Base-by-base conservation (phyloP, 306 rosid species). In the Pyrus communis region DNA sequence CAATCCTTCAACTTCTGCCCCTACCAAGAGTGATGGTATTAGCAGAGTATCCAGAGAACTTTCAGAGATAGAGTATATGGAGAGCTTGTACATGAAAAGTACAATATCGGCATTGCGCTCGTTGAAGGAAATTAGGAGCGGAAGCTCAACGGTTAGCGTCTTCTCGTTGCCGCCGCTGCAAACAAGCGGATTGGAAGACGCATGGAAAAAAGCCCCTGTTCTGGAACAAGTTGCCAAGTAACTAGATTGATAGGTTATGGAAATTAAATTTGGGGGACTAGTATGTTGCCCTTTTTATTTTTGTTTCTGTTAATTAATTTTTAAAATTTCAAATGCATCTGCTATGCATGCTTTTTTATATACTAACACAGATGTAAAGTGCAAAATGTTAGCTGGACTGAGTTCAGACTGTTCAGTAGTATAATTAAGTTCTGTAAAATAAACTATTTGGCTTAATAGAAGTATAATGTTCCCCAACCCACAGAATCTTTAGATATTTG, bases 131-230 rank as follows among this genome's bases (percentile, higher is more conserved):
- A 93, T 93, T 81, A 74, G 98, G 78, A 93, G 96, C 8, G 86
- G 89, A 78, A 93, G 98, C 86, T 93, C 98, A 4, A 93, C 98
- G 4, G 97, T 93, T 15, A 86, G 93, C 63, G 83, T 74, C 67
- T 93, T 93, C 69, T 93, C 98, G 4, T 86, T 93, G 91, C 98
- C 98, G 40, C 98, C 98, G 0, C 74, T 93, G 83, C 88, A 91
- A 75, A 69, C 69, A 4, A 83, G 76, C 79, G 93, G 84, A 11
- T 25, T 88, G 52, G 78, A 62, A 30, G 70, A 77, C 58, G 58
- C 79, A 43, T 82, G 82, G 82, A 82, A 77, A 30, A 78, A 77
- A 40, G 79, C 73, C 73, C 82, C 79, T 13, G 79, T 82, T 51
- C 73, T 78, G 38, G 85, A 82, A 68, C 85, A 82, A 63, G 76